Evolutionary conservation across 2,329 filamentous ascomycete genomes (phyloP).

Genomic region (Pseudogymnoascus sp.): DNA sequence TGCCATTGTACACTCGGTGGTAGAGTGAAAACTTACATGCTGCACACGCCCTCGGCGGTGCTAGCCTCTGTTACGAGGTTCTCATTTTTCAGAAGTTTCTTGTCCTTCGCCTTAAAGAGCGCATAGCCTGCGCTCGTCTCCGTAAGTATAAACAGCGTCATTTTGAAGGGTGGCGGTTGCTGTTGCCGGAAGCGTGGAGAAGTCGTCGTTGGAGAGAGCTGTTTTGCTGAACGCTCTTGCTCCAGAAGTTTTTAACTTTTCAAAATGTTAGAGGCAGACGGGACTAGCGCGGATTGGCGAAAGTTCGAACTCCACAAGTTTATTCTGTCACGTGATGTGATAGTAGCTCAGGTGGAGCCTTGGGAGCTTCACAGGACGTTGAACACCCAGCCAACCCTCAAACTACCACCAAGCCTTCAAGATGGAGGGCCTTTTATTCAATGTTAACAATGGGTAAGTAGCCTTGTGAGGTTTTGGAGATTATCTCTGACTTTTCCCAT

Average conservation of each 20-base stretch:
- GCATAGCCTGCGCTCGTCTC: conserved; percentile 97
- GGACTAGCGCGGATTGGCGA: conserved; percentile 10
- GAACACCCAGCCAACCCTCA: conserved; percentile 7
- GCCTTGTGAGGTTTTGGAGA: neutral
- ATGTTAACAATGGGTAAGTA: conserved; percentile 80
- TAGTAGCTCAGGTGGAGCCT: conserved; percentile 9
- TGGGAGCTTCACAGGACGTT: conserved; percentile 8
- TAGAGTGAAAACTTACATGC: conserved; percentile 57
- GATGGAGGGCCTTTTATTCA: conserved; percentile 93
- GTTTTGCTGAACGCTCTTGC: conserved; percentile 9
- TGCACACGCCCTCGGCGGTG: conserved; percentile 76
- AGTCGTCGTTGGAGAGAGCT: conserved; percentile 11
- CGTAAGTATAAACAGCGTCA: conserved; percentile 87
- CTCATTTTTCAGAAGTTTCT: conserved; percentile 90
- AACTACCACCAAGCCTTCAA: conserved; percentile 22
- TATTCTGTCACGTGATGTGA: neutral
- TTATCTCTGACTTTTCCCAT: conserved; percentile 24
- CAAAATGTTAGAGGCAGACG: conserved; percentile 10
- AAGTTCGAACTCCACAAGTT: conserved; percentile 8
- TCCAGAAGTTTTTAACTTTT: conserved; percentile 14
- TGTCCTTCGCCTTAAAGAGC: conserved; percentile 96
- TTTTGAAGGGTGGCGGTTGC: conserved; percentile 36
- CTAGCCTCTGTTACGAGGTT: conserved; percentile 67
- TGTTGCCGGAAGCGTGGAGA: conserved; percentile 11
- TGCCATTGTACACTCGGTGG: neutral